phyloP scores from a whole-genome alignment of 306 rosid genomes.

The Gleditsia sinensis region DNA sequence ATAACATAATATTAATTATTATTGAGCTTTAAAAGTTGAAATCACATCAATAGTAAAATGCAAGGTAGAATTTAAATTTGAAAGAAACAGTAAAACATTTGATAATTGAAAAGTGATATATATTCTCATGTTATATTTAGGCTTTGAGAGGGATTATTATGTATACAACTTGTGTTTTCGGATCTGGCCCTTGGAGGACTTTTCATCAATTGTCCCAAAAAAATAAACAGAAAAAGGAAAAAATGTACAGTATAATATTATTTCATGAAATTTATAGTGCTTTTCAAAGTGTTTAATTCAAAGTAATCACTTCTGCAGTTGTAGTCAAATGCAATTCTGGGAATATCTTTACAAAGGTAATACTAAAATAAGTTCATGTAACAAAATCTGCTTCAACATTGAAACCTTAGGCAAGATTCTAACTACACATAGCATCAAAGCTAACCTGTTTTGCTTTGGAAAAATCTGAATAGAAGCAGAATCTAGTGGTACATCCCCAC shows the following conservation, averaged over 20 bases:
- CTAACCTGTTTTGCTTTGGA: conserved; percentile 72
- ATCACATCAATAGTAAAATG: neutral
- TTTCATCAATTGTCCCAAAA: neutral
- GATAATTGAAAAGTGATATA: conserved; percentile 5
- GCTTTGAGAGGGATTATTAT: neutral
- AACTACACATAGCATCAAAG: conserved; percentile 2
- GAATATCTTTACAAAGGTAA: neutral
- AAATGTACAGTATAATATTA: neutral
- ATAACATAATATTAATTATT: neutral
- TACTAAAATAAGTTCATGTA: conserved; percentile 1
- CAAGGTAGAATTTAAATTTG: neutral
- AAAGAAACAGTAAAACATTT: neutral
- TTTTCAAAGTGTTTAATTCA: neutral
- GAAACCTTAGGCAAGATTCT: conserved; percentile 24
- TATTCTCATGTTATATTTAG: neutral
- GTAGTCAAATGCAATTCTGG: neutral
- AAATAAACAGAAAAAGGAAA: neutral
- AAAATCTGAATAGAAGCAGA: conserved; percentile 72
- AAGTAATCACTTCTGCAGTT: conserved; percentile 7
- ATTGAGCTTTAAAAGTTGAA: neutral
- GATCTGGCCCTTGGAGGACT: neutral
- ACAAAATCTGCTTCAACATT: conserved; percentile 5
- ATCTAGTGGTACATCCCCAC: conserved; percentile 57
- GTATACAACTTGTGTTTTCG: too few species aligned
- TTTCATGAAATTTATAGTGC: neutral